A percentile compares a stretch with the other conserved stretches of the same genome.
Evolutionary conservation across 2,329 filamentous ascomycete species (phyloP).

Genomic region (Bisporella sp.): DNA sequence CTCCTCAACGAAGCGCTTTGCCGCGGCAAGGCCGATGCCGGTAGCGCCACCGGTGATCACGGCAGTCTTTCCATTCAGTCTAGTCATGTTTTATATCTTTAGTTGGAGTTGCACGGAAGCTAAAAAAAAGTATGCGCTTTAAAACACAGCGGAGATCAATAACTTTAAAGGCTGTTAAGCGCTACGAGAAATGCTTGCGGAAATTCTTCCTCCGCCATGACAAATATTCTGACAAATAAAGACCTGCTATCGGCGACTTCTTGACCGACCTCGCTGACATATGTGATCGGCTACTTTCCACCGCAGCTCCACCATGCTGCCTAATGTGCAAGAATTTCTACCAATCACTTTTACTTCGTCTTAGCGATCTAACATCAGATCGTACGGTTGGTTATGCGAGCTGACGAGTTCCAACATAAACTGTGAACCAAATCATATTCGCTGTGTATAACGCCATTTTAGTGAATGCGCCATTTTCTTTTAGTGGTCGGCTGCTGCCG

Average conservation of each 20-base stretch:
- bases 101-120: constrained; percentile 5
- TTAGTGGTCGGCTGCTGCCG: too few relatives aligned
- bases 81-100: constrained; percentile 7
- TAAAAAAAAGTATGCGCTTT: constrained; percentile 3
- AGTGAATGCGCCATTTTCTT: too few relatives aligned
- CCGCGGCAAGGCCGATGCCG: constrained; percentile 13
- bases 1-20: constrained; percentile 12
- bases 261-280: too few relatives aligned
- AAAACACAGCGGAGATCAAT: constrained; percentile 8
- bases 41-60: constrained; percentile 10
- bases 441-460: too few relatives aligned
- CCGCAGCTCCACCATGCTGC: too few relatives aligned
- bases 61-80: constrained; percentile 11
- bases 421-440: too few relatives aligned
- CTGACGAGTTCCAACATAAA: too few relatives aligned
- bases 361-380: too few relatives aligned
- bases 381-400: too few relatives aligned
- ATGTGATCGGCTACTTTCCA: too few relatives aligned
- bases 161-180: constrained; percentile 8
- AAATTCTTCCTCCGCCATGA: neutral
- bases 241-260: neutral
- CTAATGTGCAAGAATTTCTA: too few relatives aligned
- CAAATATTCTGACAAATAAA: neutral
- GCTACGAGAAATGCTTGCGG: neutral
- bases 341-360: too few relatives aligned